Base-by-base conservation (phyloP, 73 alveolate genomes). In the Uronychia setigera region DNA sequence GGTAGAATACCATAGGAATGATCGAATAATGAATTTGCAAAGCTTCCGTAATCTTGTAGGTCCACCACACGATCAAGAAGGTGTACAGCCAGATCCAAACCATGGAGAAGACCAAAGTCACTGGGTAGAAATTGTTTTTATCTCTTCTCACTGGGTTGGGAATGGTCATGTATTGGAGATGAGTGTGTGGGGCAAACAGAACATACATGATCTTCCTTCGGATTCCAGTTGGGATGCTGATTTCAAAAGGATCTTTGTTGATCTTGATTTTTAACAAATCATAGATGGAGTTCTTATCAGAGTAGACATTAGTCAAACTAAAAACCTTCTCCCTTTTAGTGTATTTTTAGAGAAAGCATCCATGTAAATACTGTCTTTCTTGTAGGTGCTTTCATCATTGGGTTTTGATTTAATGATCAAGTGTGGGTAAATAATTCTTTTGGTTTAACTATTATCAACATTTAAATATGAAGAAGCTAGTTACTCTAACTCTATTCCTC, bases 1-100 rank as follows among this genome's bases (percentile, higher is more conserved):
- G 95, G 78, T 89, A 89, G 76, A 84, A 60, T 26, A 83, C 35
- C 92, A 89, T 79, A 32, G 95, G 95, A 34, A 89, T 89, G 58
- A 84, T 79, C 11, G 90, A 79, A 34, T 25, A 67, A 32, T 85
- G 79, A 32, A 83, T 60, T 9, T 59, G 33, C 67, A 58, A 79
- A 0, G 95, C 95, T 31, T 27, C 58, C 9, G 95, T 84, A n/a
- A 81, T 33, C 29, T 79, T 58, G 67, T 60, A 84, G 29, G 95
- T 89, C 78, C 83, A 89, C 95, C 95, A 89, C 35, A 83, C 92
- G 30, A 89, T 84, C 30, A 89, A 60, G 82, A 59, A 89, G 29
- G 92, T 35, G 83, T 89, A 89, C 35, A 31, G 46, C 82, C 80
- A 89, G 31, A 89, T 89, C 95, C 95, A 89, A 0, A 46, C 59